Evolutionary conservation across 345 rosid species (phyloP).

Genomic region (Zanthoxylum bungeanum): DNA sequence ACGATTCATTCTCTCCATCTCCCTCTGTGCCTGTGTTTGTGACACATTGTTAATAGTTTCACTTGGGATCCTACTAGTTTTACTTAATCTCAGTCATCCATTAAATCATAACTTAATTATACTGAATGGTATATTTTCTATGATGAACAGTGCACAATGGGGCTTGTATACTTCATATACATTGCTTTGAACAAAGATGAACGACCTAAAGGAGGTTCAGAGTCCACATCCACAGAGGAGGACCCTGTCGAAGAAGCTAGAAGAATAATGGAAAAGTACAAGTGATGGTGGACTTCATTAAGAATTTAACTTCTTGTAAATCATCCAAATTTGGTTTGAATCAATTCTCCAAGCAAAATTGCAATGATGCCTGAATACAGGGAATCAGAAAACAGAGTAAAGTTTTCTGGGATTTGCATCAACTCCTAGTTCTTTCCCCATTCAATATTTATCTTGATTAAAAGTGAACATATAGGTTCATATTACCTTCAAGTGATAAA

Average conservation of each 20-base stretch:
- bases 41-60: neutral
- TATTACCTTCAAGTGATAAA: too few relatives aligned
- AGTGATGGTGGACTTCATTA: conserved; percentile 31
- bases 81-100: too few relatives aligned
- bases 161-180: conserved; percentile 75
- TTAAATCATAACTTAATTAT: too few relatives aligned
- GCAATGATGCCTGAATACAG: neutral
- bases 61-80: neutral
- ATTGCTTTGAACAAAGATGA: conserved; percentile 83
- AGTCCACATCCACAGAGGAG: conserved; percentile 34
- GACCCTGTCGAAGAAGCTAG: conserved; percentile 76
- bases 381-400: neutral
- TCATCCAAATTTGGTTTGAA: conserved; percentile 1
- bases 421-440: neutral
- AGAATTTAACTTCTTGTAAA: neutral
- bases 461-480: neutral
- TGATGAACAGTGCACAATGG: conserved; percentile 78
- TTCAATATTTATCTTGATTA: neutral
- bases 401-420: neutral
- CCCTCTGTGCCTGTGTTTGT: too few relatives aligned
- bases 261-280: conserved; percentile 93
- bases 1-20: too few relatives aligned
- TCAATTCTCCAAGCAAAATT: neutral
- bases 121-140: too few relatives aligned
- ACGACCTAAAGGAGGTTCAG: conserved; percentile 46